Conservation (phyloP, 768 basidiomycete species). For the Lepiota brunneoincarnata region DNA sequence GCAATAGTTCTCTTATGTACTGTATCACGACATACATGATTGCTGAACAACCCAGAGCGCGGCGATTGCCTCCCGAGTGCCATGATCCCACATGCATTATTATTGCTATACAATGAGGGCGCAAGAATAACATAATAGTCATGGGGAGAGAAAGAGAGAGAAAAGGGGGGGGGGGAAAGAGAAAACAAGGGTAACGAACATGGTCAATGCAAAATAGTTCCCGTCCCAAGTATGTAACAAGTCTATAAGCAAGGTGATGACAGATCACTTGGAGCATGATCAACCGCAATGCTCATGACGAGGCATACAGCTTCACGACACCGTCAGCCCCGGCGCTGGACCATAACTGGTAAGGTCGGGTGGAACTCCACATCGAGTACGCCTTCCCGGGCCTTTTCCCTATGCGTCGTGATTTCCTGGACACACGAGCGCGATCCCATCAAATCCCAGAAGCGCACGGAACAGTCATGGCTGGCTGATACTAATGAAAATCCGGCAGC, state of each 20-base stretch:
- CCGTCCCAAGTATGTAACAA: slow-evolving; percentile 33
- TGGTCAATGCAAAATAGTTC: slow-evolving; percentile 17
- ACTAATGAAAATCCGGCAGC: slow-evolving; percentile 84
- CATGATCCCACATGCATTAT: slow-evolving; percentile 12
- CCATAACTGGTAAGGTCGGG: slow-evolving; percentile 80
- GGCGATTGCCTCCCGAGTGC: not conserved
- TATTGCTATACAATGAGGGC: slow-evolving; percentile 14
- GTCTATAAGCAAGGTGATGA: slow-evolving; percentile 27
- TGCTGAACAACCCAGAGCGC: not conserved
- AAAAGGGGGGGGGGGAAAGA: slow-evolving; percentile 23
- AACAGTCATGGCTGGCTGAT: slow-evolving; percentile 92
- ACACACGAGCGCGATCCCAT: slow-evolving; percentile 76
- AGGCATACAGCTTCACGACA: slow-evolving; percentile 87
- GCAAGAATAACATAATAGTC: slow-evolving; percentile 20
- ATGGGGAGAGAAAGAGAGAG: slow-evolving; percentile 25
- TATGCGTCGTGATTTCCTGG: slow-evolving; percentile 88
- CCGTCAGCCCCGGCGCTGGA: slow-evolving; percentile 96
- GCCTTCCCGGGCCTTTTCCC: slow-evolving; percentile 88
- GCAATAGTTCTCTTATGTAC: slow-evolving; percentile 8
- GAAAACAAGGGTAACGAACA: slow-evolving; percentile 25
- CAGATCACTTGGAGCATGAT: slow-evolving; percentile 17
- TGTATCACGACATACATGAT: slow-evolving; percentile 11
- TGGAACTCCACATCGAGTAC: slow-evolving; percentile 88
- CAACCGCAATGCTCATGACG: slow-evolving; percentile 51
- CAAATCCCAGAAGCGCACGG: slow-evolving; percentile 92